Percentiles rank a stretch among this genome's conserved stretches.
Evolutionary conservation across 768 basidiomycete species (phyloP).

Genomic region (Trametes gibbosa): DNA sequence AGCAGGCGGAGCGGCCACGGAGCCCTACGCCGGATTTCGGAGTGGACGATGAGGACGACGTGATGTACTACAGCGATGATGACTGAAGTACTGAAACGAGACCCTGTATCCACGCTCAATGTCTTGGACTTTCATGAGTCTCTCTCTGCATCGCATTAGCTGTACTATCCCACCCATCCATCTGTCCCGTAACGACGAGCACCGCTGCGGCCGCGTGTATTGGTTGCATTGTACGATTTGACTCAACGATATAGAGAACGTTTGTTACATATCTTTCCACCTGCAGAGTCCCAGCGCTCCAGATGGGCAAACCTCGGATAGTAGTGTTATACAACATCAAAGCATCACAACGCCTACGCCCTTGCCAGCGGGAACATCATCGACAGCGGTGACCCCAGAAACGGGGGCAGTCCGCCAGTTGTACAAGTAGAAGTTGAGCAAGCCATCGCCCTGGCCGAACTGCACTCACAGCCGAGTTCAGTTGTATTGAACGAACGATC

Average conservation of each 20-base stretch:
- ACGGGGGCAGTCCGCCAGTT: conserved; percentile 89
- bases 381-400: conserved; percentile 63
- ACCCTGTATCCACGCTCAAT: too few relatives aligned
- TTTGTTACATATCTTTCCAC: not conserved
- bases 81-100: too few relatives aligned
- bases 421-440: conserved; percentile 89
- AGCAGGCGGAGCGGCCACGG: conserved; percentile 40
- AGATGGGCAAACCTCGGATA: too few relatives aligned
- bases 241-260: conserved; percentile 6
- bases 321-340: conserved; percentile 32
- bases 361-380: conserved; percentile 55
- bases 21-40: conserved; percentile 81
- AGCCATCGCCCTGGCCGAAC: conserved; percentile 94
- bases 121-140: conserved; percentile 2
- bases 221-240: conserved; percentile 9
- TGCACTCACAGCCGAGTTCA: conserved; percentile 29
- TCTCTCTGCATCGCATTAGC: not conserved
- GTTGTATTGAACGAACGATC: not conserved
- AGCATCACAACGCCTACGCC: conserved; percentile 96
- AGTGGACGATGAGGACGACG: conserved; percentile 75
- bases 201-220: not conserved
- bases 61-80: conserved; percentile 77
- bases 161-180: not conserved
- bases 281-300: not conserved
- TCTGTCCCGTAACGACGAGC: not conserved